These are phyloP conservation scores for Ruellia speciosa DNA, from an alignment of 305 asterid species.

Conservation along the genomic window DNA sequence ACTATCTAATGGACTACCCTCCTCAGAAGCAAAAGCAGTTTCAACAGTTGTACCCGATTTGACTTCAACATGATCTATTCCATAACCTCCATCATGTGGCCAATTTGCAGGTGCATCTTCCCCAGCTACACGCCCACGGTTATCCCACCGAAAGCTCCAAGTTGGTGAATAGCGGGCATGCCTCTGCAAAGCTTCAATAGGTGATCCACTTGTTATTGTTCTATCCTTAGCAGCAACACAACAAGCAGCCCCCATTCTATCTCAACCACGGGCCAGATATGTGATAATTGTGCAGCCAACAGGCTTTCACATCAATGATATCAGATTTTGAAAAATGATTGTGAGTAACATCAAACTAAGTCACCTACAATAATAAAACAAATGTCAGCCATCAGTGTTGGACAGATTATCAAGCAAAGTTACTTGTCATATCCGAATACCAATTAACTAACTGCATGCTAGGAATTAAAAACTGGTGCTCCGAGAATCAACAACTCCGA, in stretches of 20 bases:
- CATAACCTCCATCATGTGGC: slow-evolving; percentile 42
- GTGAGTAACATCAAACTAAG: slow-evolving; percentile 14
- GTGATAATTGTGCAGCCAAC: slow-evolving; percentile 13
- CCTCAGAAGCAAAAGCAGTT: slow-evolving; percentile 71
- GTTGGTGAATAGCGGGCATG: slow-evolving; percentile 73
- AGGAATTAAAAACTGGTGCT: not conserved
- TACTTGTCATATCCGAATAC: not conserved
- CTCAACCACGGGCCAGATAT: slow-evolving; percentile 25
- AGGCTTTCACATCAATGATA: slow-evolving; percentile 30
- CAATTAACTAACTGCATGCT: not conserved
- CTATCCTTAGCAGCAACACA: slow-evolving; percentile 77
- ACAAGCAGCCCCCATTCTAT: slow-evolving; percentile 91
- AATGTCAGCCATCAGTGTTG: slow-evolving; percentile 13
- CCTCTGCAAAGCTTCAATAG: slow-evolving; percentile 51
- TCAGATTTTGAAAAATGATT: slow-evolving; percentile 18
- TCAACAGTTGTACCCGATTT: slow-evolving; percentile 57
- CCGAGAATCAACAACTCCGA: slow-evolving; percentile 4
- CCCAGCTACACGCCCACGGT: slow-evolving; percentile 79
- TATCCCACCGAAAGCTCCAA: slow-evolving; percentile 98
- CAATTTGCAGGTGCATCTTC: slow-evolving; percentile 73
- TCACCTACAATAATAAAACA: slow-evolving; percentile 27
- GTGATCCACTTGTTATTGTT: slow-evolving; percentile 42
- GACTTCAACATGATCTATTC: slow-evolving; percentile 32
- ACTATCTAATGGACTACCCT: slow-evolving; percentile 77
- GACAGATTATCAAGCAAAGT: not conserved